These are phyloP conservation scores for Fistulina hepatica DNA, from an alignment of 1,284 basidiomycete species.

Conservation along the genomic window DNA sequence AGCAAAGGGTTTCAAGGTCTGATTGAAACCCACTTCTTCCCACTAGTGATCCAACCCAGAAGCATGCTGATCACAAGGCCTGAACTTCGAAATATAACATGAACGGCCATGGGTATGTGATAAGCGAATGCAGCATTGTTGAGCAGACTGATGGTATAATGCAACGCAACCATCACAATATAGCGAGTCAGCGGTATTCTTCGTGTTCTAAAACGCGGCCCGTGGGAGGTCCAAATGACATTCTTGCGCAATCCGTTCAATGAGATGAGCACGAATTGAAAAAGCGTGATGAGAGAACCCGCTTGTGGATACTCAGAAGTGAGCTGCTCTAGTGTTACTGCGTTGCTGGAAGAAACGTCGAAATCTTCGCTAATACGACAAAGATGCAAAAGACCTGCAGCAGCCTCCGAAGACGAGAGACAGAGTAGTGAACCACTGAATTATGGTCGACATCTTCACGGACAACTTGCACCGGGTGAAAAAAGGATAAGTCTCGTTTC, in stretches of 20 bases:
- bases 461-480: neutral
- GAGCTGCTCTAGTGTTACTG: slow-evolving; percentile 58
- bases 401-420: slow-evolving; percentile 72
- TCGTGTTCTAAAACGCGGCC: slow-evolving; percentile 44
- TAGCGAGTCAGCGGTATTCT: slow-evolving; percentile 70
- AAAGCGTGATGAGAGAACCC: slow-evolving; percentile 76
- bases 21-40: slow-evolving; percentile 37
- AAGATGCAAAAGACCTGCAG: slow-evolving; percentile 41
- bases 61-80: slow-evolving; percentile 78
- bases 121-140: slow-evolving; percentile 90
- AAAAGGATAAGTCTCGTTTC: no score
- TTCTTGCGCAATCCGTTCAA: slow-evolving; percentile 56
- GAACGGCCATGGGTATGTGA: slow-evolving; percentile 81
- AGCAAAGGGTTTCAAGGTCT: neutral
- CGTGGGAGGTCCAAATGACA: slow-evolving; percentile 32
- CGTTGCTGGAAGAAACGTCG: slow-evolving; percentile 41
- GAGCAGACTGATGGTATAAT: slow-evolving; percentile 71
- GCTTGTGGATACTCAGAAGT: slow-evolving; percentile 50
- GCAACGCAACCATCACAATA: slow-evolving; percentile 73
- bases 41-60: slow-evolving; percentile 54
- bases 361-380: neutral
- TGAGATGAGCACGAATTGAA: slow-evolving; percentile 73
- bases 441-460: neutral
- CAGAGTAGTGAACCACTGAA: slow-evolving; percentile 50
- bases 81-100: slow-evolving; percentile 90